Evolutionary conservation across 2,329 filamentous ascomycete genomes (phyloP), one percentile per base, ranked within the genome.

Genomic region (Fusarium musae): DNA sequence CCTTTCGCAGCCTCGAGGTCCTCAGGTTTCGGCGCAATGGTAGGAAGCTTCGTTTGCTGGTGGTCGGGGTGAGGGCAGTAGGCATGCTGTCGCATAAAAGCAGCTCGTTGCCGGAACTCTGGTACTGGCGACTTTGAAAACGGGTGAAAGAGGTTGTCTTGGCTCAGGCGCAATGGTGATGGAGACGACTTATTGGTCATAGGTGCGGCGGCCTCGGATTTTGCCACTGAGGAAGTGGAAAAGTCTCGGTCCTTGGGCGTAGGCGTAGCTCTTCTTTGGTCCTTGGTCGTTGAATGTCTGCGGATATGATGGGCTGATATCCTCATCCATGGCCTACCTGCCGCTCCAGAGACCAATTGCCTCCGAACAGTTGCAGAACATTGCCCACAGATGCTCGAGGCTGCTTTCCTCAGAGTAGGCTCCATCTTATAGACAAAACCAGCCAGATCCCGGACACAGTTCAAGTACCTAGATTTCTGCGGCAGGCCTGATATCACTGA

Each of bases 41-140:
- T 88, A 2, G 93, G 88, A 9, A 91, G 81, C 72, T 93, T 90
- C 5, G 93, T 95, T 62, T 92, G 89, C 76, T 92, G 91, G 82
- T 99, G 96, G 62, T 93, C 91, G 10, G 94, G 94, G 79, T 99
- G 96, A 32, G 96, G 94, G 79, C 96, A 99, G 82, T 94, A 93
- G 19, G 96, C 96, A 85, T 98, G 94, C 79, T 97, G 93, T 80
- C 92, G 93, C 84, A 98, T 98, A 79, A 94, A 97, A 15, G 93
- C 93, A 34, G 96, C 96, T 76, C 96, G 92, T 77, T 91, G 90
- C 77, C 96, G 91, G 73, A 99, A 98, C 70, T 93, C 92, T 43
- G 94, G 92, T 46, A 96, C 93, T 13, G 97, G 96, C 19, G 96
- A 99, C 73, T 92, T 88, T 40, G 94, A 93, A 82, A 96, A 97